These are phyloP conservation scores for Botrytis deweyae DNA, from an alignment of 2,329 filamentous ascomycete genomes.

Conservation along the genomic window DNA sequence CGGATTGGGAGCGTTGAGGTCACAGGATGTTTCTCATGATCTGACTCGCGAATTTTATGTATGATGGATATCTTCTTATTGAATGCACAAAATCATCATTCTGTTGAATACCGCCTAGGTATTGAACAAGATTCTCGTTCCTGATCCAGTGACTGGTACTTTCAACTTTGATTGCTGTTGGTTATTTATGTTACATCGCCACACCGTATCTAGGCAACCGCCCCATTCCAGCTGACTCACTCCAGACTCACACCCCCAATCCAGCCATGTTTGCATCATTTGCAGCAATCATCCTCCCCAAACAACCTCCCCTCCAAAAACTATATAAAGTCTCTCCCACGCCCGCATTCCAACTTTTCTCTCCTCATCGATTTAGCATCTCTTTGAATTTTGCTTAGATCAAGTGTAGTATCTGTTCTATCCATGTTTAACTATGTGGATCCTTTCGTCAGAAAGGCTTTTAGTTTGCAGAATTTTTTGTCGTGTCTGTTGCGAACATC, in stretches of 20 bases:
- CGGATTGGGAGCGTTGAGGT: conserved; percentile 16
- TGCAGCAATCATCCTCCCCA: conserved; percentile 18
- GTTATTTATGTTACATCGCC: neutral
- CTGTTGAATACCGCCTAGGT: too few species aligned
- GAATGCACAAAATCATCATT: conserved; percentile 1
- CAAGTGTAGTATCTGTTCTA: conserved; percentile 70
- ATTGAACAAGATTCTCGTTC: neutral
- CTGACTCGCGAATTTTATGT: conserved; percentile 12
- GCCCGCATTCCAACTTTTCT: conserved; percentile 24
- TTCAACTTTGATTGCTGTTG: neutral
- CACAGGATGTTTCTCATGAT: conserved; percentile 8
- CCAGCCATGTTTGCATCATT: conserved; percentile 8
- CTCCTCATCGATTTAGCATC: conserved; percentile 37
- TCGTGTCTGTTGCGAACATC: neutral
- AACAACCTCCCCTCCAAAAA: neutral
- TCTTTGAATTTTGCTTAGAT: conserved; percentile 54
- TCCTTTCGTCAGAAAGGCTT: conserved; percentile 47
- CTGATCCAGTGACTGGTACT: neutral
- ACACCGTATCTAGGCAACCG: neutral
- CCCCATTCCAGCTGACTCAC: neutral
- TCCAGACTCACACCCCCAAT: neutral
- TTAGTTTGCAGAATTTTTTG: neutral
- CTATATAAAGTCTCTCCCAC: neutral
- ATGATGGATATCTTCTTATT: conserved; percentile 14
- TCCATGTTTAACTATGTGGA: conserved; percentile 65